Evolutionary conservation across 176 grass and related monocot species (phyloP).

Genomic region (Raddia distichophylla): DNA sequence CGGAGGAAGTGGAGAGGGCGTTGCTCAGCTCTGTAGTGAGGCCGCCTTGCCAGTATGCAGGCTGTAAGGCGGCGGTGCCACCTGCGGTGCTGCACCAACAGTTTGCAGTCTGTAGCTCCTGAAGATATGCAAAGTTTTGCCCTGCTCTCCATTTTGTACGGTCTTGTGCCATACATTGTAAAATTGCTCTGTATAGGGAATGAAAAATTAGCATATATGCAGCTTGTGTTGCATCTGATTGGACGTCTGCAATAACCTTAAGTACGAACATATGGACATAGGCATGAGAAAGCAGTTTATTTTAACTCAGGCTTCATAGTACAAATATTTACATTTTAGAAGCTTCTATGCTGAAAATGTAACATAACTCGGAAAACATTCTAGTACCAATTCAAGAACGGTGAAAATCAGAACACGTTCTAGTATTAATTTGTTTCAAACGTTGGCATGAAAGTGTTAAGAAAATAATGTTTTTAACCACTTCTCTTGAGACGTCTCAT

Average conservation of each 20-base stretch:
- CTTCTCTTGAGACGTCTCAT: too few relatives aligned
- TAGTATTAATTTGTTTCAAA: too few relatives aligned
- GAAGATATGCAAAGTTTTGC: constrained; percentile 11
- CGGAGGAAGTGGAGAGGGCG: constrained; percentile 53
- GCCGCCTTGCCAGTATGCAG: constrained; percentile 32
- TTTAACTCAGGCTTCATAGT: not conserved
- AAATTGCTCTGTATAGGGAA: constrained; percentile 17
- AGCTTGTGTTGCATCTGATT: constrained; percentile 9
- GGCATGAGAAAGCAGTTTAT: not conserved
- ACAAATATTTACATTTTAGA: constrained; percentile 29
- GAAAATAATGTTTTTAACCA: too few relatives aligned
- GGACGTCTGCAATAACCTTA: not conserved
- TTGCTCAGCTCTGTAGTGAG: constrained; percentile 50
- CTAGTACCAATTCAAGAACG: too few relatives aligned
- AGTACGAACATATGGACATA: not conserved
- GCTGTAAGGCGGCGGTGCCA: constrained; percentile 19
- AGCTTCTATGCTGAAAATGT: not conserved
- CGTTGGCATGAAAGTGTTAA: too few relatives aligned
- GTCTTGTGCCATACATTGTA: constrained; percentile 1
- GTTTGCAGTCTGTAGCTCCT: constrained; percentile 31
- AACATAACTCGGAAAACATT: not conserved
- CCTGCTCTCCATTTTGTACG: not conserved
- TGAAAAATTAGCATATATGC: not conserved
- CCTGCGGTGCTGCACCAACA: constrained; percentile 12
- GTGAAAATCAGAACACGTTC: too few relatives aligned